Percentiles rank a stretch among this genome's conserved stretches.
phyloP scores from a whole-genome alignment of 2,329 filamentous ascomycete species.

The Aphanocladium album region DNA sequence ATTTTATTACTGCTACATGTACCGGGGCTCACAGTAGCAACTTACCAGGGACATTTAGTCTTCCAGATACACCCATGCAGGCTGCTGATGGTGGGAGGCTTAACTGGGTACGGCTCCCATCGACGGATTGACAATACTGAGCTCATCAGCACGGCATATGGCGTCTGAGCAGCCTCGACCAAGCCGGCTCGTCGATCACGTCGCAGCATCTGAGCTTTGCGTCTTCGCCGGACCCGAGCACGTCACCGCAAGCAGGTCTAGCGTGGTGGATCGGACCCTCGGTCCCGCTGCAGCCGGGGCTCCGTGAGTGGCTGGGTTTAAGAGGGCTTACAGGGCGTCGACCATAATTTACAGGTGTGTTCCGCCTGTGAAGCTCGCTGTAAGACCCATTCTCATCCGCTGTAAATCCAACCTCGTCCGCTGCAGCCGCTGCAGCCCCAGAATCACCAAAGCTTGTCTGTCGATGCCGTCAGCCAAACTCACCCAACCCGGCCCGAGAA shows the following conservation, averaged over 20 bases:
- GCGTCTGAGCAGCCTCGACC: not conserved
- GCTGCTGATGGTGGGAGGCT: too few relatives aligned
- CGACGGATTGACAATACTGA: not conserved
- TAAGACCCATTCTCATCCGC: too few relatives aligned
- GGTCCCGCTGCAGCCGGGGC: constrained; percentile 2
- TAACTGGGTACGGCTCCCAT: not conserved
- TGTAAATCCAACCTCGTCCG: not conserved
- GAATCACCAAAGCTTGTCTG: not conserved
- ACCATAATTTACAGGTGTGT: not conserved
- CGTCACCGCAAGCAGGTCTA: constrained; percentile 12
- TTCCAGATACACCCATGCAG: not conserved
- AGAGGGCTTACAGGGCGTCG: not conserved
- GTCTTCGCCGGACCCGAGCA: constrained; percentile 12
- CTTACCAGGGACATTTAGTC: not conserved
- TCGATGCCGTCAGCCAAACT: constrained; percentile 3
- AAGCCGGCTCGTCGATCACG: constrained; percentile 6
- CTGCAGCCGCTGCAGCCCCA: not conserved
- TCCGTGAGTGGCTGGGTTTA: constrained; percentile 5
- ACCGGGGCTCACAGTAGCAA: too few relatives aligned
- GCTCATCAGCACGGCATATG: constrained; percentile 7
- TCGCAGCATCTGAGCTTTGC: not conserved
- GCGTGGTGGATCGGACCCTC: constrained; percentile 14
- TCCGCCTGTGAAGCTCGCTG: too few relatives aligned
- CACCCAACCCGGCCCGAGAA: not conserved
- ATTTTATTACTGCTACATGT: too few relatives aligned